Conservation (phyloP, 192 early-diverging fungal genomes). For the Coemansia sp. region DNA sequence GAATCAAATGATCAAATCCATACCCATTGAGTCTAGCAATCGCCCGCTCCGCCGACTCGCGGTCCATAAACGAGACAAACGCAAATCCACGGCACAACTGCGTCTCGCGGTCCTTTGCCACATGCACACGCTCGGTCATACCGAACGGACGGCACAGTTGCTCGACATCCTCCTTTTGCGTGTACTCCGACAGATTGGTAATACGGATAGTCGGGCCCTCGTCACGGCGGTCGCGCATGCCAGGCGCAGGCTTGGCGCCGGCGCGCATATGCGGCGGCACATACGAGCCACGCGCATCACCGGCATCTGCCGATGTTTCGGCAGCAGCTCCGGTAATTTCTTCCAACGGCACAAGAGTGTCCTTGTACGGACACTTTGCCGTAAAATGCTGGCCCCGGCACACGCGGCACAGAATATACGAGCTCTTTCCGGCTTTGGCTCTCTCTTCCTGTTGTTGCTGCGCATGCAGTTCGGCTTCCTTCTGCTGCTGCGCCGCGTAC, state of each 20-base stretch:
- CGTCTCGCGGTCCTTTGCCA: slow-evolving; percentile 82
- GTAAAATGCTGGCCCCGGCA: slow-evolving; percentile 98
- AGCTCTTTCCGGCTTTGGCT: slow-evolving; percentile 61
- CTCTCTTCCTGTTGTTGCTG: slow-evolving; percentile 59
- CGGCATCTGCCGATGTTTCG: slow-evolving; percentile 3
- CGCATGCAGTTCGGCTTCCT: slow-evolving; percentile 30
- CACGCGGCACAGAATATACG: slow-evolving; percentile 89
- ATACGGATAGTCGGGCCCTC: slow-evolving; percentile 80
- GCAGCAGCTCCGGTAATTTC: slow-evolving; percentile 54
- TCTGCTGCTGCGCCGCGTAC: slow-evolving; percentile 60
- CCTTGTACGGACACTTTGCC: slow-evolving; percentile 97
- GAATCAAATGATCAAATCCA: slow-evolving; percentile 95
- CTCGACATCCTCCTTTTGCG: slow-evolving; percentile 82
- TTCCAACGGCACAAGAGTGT: slow-evolving; percentile 79
- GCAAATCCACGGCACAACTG: slow-evolving; percentile 92
- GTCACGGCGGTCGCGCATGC: slow-evolving; percentile 60
- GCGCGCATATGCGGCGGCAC: slow-evolving; percentile 85
- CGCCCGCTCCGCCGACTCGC: slow-evolving; percentile 80
- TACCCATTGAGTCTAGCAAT: slow-evolving; percentile 87
- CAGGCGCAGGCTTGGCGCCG: slow-evolving; percentile 39
- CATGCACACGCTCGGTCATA: slow-evolving; percentile 75
- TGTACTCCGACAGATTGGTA: slow-evolving; percentile 94
- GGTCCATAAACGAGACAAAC: slow-evolving; percentile 84
- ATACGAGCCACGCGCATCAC: slow-evolving; percentile 61
- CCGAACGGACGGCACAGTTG: slow-evolving; percentile 90